Percentiles rank a stretch among this genome's conserved stretches.
These are phyloP conservation scores for Mallotus nudiflorus DNA, from an alignment of 345 rosid species.

Conservation along the genomic window DNA sequence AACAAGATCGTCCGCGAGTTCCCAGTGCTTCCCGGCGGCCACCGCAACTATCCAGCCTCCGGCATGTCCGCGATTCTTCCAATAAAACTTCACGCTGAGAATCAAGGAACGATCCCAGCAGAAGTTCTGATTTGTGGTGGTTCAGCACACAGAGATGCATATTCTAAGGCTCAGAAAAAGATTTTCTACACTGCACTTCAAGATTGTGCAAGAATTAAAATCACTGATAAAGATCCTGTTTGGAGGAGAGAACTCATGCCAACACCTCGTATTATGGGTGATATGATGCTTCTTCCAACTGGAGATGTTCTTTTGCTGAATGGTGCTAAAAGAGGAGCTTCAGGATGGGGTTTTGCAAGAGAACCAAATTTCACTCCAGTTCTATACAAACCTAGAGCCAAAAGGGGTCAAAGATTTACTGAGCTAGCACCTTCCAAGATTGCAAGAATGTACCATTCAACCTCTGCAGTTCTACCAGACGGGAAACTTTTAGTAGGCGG, in stretches of 20 bases:
- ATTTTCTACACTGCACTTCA: constrained; percentile 41
- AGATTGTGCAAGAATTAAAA: constrained; percentile 62
- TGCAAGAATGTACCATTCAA: constrained; percentile 74
- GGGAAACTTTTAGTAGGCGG: constrained; percentile 61
- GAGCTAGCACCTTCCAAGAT: constrained; percentile 42
- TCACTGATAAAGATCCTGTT: constrained; percentile 42
- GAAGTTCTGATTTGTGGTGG: constrained; percentile 72
- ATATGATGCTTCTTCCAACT: constrained; percentile 62
- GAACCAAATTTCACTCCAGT: constrained; percentile 65
- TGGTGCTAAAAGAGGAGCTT: constrained; percentile 66
- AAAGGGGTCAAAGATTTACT: constrained; percentile 32
- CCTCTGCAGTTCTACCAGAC: constrained; percentile 51
- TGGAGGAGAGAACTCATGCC: constrained; percentile 81
- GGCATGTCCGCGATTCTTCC: constrained; percentile 69
- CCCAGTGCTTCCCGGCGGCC: constrained; percentile 70
- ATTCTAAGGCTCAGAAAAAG: constrained; percentile 24
- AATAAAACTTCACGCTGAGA: constrained; percentile 32
- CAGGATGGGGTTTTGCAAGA: constrained; percentile 67
- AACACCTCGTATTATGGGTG: constrained; percentile 66
- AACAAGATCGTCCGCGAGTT: constrained; percentile 53
- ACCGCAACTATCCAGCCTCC: constrained; percentile 78
- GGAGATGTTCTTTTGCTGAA: constrained; percentile 69
- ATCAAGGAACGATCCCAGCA: constrained; percentile 27
- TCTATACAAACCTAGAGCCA: constrained; percentile 38
- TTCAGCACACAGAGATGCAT: constrained; percentile 42